These are phyloP conservation scores for Yamadazyma ubonensis DNA, from an alignment of 805 yeast species.

Conservation along the genomic window DNA sequence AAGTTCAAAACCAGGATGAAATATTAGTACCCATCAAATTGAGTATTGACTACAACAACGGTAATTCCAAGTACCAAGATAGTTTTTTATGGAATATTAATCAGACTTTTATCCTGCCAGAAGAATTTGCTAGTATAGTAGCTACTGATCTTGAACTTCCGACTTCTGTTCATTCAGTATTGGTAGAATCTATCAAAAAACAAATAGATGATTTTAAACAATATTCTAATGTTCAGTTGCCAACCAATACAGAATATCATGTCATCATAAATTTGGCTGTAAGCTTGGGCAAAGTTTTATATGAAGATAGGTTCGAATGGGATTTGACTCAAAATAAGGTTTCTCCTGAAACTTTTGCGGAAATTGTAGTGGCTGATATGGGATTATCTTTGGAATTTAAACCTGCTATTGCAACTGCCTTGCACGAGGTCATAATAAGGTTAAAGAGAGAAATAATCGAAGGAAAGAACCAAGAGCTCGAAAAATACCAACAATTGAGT, in stretches of 20 bases:
- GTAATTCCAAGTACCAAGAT: conserved; percentile 52
- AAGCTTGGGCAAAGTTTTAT: conserved; percentile 76
- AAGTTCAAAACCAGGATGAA: conserved; percentile 34
- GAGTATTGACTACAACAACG: conserved; percentile 56
- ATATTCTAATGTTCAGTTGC: conserved; percentile 63
- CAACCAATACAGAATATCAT: conserved; percentile 56
- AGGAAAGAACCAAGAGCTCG: conserved; percentile 39
- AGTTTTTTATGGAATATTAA: conserved; percentile 72
- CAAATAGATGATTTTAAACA: conserved; percentile 77
- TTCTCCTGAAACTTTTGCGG: conserved; percentile 84
- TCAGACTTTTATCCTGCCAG: conserved; percentile 68
- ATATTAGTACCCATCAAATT: conserved; percentile 65
- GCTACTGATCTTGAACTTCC: conserved; percentile 85
- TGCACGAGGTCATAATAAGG: conserved; percentile 76
- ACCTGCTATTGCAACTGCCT: conserved; percentile 84
- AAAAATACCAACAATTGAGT: conserved; percentile 41
- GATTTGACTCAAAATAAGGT: conserved; percentile 56
- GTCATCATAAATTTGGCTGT: conserved; percentile 80
- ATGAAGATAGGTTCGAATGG: conserved; percentile 95
- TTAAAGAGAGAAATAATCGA: conserved; percentile 75
- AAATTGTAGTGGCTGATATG: conserved; percentile 75
- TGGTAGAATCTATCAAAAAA: conserved; percentile 68
- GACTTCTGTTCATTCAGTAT: conserved; percentile 55
- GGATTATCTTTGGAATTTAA: conserved; percentile 83
- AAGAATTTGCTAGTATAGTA: conserved; percentile 68